Base-by-base conservation (phyloP, 2,329 filamentous ascomycete species). In the Sarocladiaceae sp. region DNA sequence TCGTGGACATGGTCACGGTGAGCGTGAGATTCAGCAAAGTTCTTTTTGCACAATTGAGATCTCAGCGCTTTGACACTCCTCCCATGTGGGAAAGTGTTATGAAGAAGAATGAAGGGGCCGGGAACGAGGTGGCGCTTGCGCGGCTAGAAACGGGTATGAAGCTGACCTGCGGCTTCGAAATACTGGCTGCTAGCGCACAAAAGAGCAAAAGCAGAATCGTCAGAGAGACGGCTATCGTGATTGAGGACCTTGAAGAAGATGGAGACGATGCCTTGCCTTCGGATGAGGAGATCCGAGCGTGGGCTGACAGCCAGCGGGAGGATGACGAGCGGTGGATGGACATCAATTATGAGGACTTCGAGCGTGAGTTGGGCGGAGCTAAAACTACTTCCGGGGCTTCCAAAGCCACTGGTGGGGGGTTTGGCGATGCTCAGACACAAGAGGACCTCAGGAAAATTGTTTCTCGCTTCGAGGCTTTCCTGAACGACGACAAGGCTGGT, bases 281-380 rank as follows among this genome's bases (percentile, higher is more conserved):
- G 0, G 79, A 96, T 59, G 68, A 75, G 1, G 88, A 93, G n/a
- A 90, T 97, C 10, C 67, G 69, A 23, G 60, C 65, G 2, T 97
- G 94, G 93, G 74, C 78, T 31, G 68, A 76, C 26, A 63, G 64
- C 2, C 69, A 74, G 26, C 77, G 73, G n/a, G 82, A 93, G 48
- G 93, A 97, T 55, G 83, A 91, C 59, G 94, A 97, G 60, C 78
- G 81, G 20, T 99, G 94, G 94, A 76, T 99, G 57, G 86, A 97
- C 60, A 95, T 99, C 53, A 85, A 92, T 63, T 97, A 90, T 59
- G 80, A 87, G 17, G 91, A 97, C 56, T 90, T 99, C 52, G 92
- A 97, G 61, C 77, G 79, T 25, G 91, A 97, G 64, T 72, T 99
- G 1, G 75, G 79, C 26, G 78, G 79, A 0, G 74, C 71, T 44